phyloP scores from a whole-genome alignment of 2,329 filamentous ascomycete genomes.

The Claviceps sorghi region DNA sequence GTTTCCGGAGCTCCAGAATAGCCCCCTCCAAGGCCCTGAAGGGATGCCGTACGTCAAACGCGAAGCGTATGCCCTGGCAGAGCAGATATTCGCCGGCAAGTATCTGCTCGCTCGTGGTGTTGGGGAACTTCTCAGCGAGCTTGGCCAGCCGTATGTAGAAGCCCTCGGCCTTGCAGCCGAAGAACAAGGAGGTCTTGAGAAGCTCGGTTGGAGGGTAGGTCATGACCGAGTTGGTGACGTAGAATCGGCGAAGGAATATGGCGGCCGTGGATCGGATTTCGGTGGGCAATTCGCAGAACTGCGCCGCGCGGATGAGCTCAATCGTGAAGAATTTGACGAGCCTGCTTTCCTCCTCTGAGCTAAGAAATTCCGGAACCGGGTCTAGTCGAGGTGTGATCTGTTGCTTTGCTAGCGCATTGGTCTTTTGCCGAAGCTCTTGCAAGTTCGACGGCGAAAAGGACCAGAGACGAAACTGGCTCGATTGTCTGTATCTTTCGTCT shows the following conservation, averaged over 20 bases:
- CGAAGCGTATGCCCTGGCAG: conserved; percentile 83
- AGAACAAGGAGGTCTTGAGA: conserved; percentile 79
- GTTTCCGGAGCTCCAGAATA: conserved; percentile 63
- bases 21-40: conserved; percentile 77
- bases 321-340: conserved; percentile 66
- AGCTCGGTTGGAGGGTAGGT: conserved; percentile 86
- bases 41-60: conserved; percentile 84
- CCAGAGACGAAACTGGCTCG: conserved; percentile 85
- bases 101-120: conserved; percentile 64
- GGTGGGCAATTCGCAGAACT: conserved; percentile 36
- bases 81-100: conserved; percentile 85
- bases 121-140: conserved; percentile 57
- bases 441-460: conserved; percentile 70
- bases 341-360: conserved; percentile 65
- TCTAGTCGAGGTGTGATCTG: conserved; percentile 45
- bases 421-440: conserved; percentile 55
- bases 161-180: conserved; percentile 86
- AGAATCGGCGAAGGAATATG: conserved; percentile 86
- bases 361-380: conserved; percentile 60
- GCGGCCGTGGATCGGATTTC: conserved; percentile 55
- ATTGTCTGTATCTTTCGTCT: conserved; percentile 79
- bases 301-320: conserved; percentile 41
- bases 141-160: conserved; percentile 50
- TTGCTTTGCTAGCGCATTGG: conserved; percentile 57
- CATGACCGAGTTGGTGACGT: conserved; percentile 89